Base-by-base conservation (phyloP, 768 basidiomycete species). In the Plicaturopsis crispa region DNA sequence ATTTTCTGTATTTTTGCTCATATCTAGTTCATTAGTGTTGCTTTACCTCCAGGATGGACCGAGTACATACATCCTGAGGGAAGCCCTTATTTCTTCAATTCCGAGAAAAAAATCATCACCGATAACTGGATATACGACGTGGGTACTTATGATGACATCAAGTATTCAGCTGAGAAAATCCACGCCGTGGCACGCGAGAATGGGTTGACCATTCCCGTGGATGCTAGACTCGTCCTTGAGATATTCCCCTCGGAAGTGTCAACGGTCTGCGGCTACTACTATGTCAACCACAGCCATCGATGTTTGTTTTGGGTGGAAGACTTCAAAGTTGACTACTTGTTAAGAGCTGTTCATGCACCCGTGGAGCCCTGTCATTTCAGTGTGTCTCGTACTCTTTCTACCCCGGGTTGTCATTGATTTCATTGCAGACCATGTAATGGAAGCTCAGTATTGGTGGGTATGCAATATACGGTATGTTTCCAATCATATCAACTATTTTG, bases 291-390 rank as follows among this genome's bases (percentile, higher is more conserved):
- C 31, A 16, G 46, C 1, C 52, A 55, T 0, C 65, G 71, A n/a
- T 50, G 57, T n/a, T 53, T 80, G 7, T 80, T 80, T 43, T 82
- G 73, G 65, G 39, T 78, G 24, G 66, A 78, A 31, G 46, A 58
- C 0, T 70, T 65, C 39, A 49, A 65, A 0, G 60, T 65, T 1
- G 31, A 39, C 0, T 38, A 53, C 6, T 48, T 38, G 2, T 63
- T 50, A 55, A 7, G 30, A 18, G 57, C 66, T 24, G 52, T 62
- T 2, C 52, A 56, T 24, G 73, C 71, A 3, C 59, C 65, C 1
- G 57, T 55, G 7, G 53, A 56, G 2, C 46, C 57, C 16, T 52
- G 56, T 4, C 68, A 70, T 46, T 49, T 72, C 11, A 57, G 75
- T 74, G 38, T 34, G 65, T 52, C 6, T 24, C 20, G 24, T 21